phyloP scores from a whole-genome alignment of 1,284 basidiomycete genomes.

The Farysia itapuensis region DNA sequence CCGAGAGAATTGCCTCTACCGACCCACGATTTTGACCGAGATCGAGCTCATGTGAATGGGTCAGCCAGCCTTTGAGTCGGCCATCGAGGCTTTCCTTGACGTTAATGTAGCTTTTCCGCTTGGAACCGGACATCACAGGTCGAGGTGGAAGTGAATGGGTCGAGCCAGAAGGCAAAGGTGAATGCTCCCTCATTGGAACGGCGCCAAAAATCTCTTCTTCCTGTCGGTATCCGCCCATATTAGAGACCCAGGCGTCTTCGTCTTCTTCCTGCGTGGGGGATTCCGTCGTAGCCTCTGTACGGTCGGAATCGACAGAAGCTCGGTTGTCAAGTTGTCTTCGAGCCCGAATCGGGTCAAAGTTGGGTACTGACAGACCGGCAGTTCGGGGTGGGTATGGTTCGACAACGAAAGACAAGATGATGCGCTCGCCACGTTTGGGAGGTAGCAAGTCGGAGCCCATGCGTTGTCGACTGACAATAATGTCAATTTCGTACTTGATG shows the following conservation, averaged over 20 bases:
- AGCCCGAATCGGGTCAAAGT: slow-evolving; percentile 19
- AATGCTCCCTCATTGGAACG: slow-evolving; percentile 8
- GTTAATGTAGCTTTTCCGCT: slow-evolving; percentile 39
- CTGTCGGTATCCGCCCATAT: slow-evolving; percentile 27
- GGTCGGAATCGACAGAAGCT: slow-evolving; percentile 5
- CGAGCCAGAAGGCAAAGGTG: slow-evolving; percentile 3
- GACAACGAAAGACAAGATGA: slow-evolving; percentile 33
- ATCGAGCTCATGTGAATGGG: slow-evolving; percentile 27
- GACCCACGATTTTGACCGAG: slow-evolving; percentile 11
- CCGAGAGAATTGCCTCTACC: slow-evolving; percentile 34
- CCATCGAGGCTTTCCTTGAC: slow-evolving; percentile 40
- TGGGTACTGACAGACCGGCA: slow-evolving; percentile 31
- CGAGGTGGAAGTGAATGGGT: slow-evolving; percentile 8
- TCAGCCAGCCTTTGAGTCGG: slow-evolving; percentile 38
- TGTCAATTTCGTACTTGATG: slow-evolving; percentile 42
- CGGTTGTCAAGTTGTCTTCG: slow-evolving; percentile 7
- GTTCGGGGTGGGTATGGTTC: slow-evolving; percentile 38
- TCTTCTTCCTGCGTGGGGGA: slow-evolving; percentile 19
- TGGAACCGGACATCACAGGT: slow-evolving; percentile 5
- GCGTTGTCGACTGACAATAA: slow-evolving; percentile 35
- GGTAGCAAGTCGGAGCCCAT: slow-evolving; percentile 24
- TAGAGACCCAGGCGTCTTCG: slow-evolving; percentile 31
- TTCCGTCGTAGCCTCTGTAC: slow-evolving; percentile 6
- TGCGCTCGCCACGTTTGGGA: slow-evolving; percentile 28
- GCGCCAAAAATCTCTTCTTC: slow-evolving; percentile 37